A percentile compares a stretch with the other conserved stretches of the same genome.
Evolutionary conservation across 768 basidiomycete genomes (phyloP).

Genomic region (Termitomyces sp.): DNA sequence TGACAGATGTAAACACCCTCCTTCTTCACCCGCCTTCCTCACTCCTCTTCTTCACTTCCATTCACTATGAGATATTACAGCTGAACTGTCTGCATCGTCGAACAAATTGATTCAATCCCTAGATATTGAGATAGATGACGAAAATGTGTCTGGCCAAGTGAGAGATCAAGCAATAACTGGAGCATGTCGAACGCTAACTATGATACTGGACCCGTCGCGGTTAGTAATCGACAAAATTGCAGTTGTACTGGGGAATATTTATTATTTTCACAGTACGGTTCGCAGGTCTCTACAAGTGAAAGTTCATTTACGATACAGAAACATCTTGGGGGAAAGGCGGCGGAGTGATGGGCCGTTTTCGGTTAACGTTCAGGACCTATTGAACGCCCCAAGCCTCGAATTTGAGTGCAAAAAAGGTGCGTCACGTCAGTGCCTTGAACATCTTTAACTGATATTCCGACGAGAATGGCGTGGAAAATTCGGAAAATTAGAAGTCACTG

Average conservation of each 20-base stretch:
- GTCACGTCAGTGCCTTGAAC: background rate
- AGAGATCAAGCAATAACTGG: background rate
- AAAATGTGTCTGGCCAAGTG: background rate
- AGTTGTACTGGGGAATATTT: background rate
- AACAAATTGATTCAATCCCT: slow-evolving; percentile 10
- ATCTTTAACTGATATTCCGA: too few relatives aligned
- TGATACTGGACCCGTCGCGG: slow-evolving; percentile 3
- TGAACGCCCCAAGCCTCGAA: background rate
- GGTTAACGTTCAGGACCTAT: background rate
- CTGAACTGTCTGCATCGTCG: background rate
- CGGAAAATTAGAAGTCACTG: background rate
- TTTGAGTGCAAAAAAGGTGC: background rate
- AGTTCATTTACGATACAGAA: slow-evolving; percentile 4
- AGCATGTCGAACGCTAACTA: background rate
- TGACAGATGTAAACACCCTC: background rate
- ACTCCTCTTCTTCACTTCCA: too few relatives aligned
- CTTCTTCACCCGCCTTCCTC: too few relatives aligned
- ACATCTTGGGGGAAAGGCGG: background rate
- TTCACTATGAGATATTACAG: slow-evolving; percentile 5
- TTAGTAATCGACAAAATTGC: background rate
- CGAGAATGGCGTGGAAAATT: slow-evolving; percentile 6
- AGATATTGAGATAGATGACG: slow-evolving; percentile 6
- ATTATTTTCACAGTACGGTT: background rate
- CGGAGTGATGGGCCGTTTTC: background rate
- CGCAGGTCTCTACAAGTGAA: background rate